Percentiles rank a stretch among this genome's conserved stretches.
Evolutionary conservation across 192 early-diverging fungal genomes (phyloP).

Genomic region (Paraglomus occultum): DNA sequence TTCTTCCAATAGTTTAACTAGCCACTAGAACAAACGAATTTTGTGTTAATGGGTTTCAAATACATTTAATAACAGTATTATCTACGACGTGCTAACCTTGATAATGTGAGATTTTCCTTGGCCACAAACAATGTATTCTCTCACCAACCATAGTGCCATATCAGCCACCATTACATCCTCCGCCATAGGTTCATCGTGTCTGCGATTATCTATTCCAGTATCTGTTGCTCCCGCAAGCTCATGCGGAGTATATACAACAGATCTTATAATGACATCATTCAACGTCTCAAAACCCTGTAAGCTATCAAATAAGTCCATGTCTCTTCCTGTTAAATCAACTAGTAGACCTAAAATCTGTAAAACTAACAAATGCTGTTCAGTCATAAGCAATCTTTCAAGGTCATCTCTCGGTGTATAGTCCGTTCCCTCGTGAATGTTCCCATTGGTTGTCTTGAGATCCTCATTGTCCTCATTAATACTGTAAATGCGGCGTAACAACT

Average conservation of each 20-base stretch:
- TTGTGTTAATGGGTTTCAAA: conserved; percentile 25
- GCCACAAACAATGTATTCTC: conserved; percentile 28
- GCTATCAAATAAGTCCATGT: conserved; percentile 35
- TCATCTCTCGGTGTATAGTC: conserved; percentile 19
- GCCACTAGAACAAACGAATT: conserved; percentile 23
- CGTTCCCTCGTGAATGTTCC: conserved; percentile 14
- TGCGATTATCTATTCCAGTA: conserved; percentile 27
- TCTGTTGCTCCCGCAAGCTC: not conserved
- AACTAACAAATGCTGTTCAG: conserved; percentile 38
- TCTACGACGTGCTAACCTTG: not conserved
- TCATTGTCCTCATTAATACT: conserved; percentile 10
- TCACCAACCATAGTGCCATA: conserved; percentile 39
- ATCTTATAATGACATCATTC: conserved; percentile 7
- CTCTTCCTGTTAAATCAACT: conserved; percentile 32
- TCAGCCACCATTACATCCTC: conserved; percentile 40
- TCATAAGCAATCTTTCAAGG: conserved; percentile 34
- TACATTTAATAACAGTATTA: too few species aligned
- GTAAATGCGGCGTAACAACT: conserved; percentile 37
- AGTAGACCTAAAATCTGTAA: conserved; percentile 39
- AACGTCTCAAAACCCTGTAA: conserved; percentile 42
- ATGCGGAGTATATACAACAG: not conserved
- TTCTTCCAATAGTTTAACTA: conserved; percentile 36
- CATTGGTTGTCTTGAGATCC: not conserved
- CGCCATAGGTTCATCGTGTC: conserved; percentile 29
- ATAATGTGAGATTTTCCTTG: not conserved